Percentiles rank a stretch among this genome's conserved stretches.
Conservation (phyloP, 2,329 filamentous ascomycete species). For the Plenodomus tracheiphilus region DNA sequence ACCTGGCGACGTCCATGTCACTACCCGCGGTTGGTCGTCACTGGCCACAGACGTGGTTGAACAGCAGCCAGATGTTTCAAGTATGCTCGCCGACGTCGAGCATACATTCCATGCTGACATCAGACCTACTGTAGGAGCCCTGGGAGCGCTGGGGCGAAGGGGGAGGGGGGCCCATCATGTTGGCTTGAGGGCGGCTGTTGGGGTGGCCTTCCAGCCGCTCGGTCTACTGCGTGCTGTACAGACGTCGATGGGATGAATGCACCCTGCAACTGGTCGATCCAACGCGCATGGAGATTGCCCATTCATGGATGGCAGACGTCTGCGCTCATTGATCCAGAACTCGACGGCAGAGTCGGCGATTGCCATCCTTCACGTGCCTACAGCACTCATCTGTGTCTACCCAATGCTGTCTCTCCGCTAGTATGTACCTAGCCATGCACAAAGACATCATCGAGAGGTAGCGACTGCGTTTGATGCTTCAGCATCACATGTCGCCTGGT, state of each 20-base stretch:
- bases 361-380: neutral
- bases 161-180: neutral
- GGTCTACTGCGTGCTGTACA: neutral
- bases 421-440: constrained; percentile 12
- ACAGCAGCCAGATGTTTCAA: constrained; percentile 2
- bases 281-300: neutral
- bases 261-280: neutral
- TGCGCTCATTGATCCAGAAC: neutral
- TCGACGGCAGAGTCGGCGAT: neutral
- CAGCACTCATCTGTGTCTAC: neutral
- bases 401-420: no score
- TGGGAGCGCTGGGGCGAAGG: neutral
- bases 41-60: neutral
- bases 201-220: neutral
- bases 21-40: neutral
- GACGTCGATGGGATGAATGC: neutral
- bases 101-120: constrained; percentile 2
- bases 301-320: neutral
- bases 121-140: constrained; percentile 1
- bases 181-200: neutral
- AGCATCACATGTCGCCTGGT: no score
- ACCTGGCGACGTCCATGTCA: constrained; percentile 2
- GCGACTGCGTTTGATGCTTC: neutral
- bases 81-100: neutral
- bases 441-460: constrained; percentile 13